A percentile compares a stretch with the other conserved stretches of the same genome.
Conservation (phyloP, 2,329 filamentous ascomycete species). For the Penicillium sp. region DNA sequence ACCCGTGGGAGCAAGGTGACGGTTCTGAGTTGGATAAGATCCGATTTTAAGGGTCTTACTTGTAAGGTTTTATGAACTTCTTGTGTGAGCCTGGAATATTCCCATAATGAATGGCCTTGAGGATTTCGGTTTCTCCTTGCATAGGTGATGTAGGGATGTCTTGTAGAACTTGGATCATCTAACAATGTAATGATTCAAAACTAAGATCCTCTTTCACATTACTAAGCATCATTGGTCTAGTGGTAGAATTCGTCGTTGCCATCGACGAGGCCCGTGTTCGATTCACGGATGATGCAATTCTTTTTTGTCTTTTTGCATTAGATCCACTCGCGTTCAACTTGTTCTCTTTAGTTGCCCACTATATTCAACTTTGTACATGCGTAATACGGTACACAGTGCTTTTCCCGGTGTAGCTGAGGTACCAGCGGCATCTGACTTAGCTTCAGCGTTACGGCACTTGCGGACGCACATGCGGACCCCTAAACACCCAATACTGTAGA, state of each 20-base stretch:
- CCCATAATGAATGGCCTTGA: neutral
- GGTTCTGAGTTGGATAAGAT: neutral
- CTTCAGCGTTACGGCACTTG: no score
- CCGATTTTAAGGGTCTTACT: neutral
- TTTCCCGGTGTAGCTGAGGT: neutral
- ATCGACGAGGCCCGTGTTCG: constrained; percentile 50
- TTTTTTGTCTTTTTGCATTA: neutral
- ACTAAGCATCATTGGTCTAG: constrained; percentile 45
- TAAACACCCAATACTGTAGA: no score
- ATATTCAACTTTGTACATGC: neutral
- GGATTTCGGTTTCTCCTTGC: neutral
- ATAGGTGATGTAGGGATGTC: neutral
- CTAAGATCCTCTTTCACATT: neutral
- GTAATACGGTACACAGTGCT: no score
- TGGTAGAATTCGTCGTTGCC: constrained; percentile 49
- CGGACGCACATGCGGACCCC: no score
- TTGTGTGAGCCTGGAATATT: neutral
- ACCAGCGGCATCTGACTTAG: no score
- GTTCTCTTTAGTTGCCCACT: neutral
- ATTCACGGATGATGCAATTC: constrained; percentile 43
- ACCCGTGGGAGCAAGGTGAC: neutral
- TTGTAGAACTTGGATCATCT: neutral
- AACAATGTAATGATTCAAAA: neutral
- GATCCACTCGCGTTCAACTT: no score
- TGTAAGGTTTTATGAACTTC: neutral